phyloP scores from a whole-genome alignment of 192 early-diverging fungal genomes.

The Jimgerdemannia flammicorona region DNA sequence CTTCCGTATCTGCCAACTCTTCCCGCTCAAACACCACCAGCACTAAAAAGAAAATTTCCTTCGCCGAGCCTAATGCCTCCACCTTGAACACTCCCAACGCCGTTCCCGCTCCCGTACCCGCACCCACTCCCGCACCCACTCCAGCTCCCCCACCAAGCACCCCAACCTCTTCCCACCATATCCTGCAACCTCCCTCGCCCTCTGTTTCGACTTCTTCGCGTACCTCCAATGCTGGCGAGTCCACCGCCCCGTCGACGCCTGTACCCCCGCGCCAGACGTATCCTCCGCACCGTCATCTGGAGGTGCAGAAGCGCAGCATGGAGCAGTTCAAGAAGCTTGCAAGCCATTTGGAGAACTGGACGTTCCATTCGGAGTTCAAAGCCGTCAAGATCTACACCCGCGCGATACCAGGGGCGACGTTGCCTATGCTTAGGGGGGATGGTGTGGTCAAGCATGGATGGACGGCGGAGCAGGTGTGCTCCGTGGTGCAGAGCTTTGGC shows the following conservation, averaged over 20 bases:
- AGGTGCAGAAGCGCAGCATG: slow-evolving; percentile 17
- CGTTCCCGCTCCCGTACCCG: not conserved
- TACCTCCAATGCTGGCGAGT: slow-evolving; percentile 22
- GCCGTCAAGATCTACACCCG: slow-evolving; percentile 38
- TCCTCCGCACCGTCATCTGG: slow-evolving; percentile 28
- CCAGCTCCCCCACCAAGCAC: slow-evolving; percentile 1
- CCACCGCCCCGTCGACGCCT: slow-evolving; percentile 23
- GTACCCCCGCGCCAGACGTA: slow-evolving; percentile 3
- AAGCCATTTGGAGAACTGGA: slow-evolving; percentile 38
- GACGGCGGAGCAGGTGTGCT: slow-evolving; percentile 50
- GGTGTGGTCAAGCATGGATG: slow-evolving; percentile 40
- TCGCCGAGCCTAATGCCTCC: slow-evolving; percentile 23
- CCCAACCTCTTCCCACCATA: not conserved
- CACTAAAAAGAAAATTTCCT: slow-evolving; percentile 29
- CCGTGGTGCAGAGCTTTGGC: slow-evolving; percentile 40
- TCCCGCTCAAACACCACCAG: not conserved
- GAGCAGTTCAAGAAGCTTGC: slow-evolving; percentile 35
- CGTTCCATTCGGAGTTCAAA: slow-evolving; percentile 28
- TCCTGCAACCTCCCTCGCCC: not conserved
- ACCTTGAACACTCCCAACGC: not conserved
- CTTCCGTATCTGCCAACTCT: slow-evolving; percentile 4
- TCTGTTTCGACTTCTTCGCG: slow-evolving; percentile 15
- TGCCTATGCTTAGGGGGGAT: slow-evolving; percentile 46
- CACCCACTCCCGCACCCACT: not conserved
- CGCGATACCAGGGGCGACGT: slow-evolving; percentile 24